A percentile compares a stretch with the other conserved stretches of the same genome.
Evolutionary conservation across 1,284 basidiomycete genomes (phyloP).

Genomic region (Ustilago cynodontis): DNA sequence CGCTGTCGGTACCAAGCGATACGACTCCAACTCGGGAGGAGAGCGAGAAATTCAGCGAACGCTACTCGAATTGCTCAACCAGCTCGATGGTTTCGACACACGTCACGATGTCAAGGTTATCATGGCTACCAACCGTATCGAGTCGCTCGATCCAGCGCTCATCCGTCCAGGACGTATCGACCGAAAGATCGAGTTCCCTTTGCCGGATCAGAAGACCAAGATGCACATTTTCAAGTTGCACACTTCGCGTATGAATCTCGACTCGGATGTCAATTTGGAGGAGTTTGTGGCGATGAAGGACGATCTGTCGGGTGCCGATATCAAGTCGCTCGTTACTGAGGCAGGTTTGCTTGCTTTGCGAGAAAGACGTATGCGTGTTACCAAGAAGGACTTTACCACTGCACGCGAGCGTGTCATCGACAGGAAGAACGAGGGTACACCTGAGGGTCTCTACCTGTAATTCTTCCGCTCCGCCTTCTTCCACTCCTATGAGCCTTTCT

Average conservation of each 20-base stretch:
- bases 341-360: constrained; percentile 93
- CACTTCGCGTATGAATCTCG: constrained; percentile 93
- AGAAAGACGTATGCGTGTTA: constrained; percentile 96
- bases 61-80: constrained; percentile 73
- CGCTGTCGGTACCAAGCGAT: constrained; percentile 72
- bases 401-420: constrained; percentile 68
- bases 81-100: constrained; percentile 99
- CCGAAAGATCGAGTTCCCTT: constrained; percentile 81
- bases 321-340: constrained; percentile 82
- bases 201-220: constrained; percentile 69
- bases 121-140: constrained; percentile 89
- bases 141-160: constrained; percentile 93
- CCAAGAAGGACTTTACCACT: constrained; percentile 75
- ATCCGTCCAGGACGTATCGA: constrained; percentile 99
- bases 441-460: constrained; percentile 62
- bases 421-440: constrained; percentile 67
- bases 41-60: constrained; percentile 72
- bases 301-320: constrained; percentile 95
- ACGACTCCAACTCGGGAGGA: constrained; percentile 72
- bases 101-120: constrained; percentile 96
- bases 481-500: neutral
- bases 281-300: constrained; percentile 97
- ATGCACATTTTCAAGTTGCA: constrained; percentile 96
- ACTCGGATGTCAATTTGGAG: constrained; percentile 92
- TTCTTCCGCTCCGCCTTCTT: too few relatives aligned